These are phyloP conservation scores for Phaseolus lunatus DNA, from an alignment of 306 rosid species.

Conservation along the genomic window DNA sequence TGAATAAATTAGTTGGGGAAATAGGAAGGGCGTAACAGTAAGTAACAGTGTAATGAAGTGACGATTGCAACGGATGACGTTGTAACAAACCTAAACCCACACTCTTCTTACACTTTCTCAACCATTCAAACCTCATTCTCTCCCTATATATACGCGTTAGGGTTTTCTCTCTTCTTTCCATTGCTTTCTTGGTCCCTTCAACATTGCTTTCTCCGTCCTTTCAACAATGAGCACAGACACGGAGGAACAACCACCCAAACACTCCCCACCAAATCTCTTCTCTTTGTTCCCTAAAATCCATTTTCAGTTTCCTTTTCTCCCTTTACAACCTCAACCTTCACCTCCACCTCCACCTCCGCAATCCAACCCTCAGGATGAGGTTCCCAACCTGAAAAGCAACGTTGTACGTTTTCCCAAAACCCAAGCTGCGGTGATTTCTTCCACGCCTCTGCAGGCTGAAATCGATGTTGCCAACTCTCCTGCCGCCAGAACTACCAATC, in stretches of 20 bases:
- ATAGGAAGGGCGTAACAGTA: background rate
- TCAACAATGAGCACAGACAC: background rate
- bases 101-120: no score
- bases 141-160: no score
- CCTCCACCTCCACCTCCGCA: background rate
- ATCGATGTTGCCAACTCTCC: constrained; percentile 52
- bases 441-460: constrained; percentile 56
- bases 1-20: no score
- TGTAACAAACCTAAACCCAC: no score
- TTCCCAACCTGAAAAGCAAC: constrained; percentile 44
- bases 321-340: background rate
- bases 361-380: background rate
- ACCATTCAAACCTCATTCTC: no score
- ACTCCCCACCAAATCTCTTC: background rate
- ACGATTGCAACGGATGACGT: no score
- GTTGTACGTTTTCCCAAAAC: constrained; percentile 65
- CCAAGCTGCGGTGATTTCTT: constrained; percentile 52
- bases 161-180: no score
- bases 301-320: background rate
- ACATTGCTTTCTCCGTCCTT: background rate
- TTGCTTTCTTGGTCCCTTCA: no score
- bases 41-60: no score
- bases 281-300: background rate
- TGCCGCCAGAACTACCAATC: constrained; percentile 65
- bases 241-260: background rate